Evolutionary conservation across 169 alveolate genomes (phyloP).

Genomic region (Eimeria falciformis): DNA sequence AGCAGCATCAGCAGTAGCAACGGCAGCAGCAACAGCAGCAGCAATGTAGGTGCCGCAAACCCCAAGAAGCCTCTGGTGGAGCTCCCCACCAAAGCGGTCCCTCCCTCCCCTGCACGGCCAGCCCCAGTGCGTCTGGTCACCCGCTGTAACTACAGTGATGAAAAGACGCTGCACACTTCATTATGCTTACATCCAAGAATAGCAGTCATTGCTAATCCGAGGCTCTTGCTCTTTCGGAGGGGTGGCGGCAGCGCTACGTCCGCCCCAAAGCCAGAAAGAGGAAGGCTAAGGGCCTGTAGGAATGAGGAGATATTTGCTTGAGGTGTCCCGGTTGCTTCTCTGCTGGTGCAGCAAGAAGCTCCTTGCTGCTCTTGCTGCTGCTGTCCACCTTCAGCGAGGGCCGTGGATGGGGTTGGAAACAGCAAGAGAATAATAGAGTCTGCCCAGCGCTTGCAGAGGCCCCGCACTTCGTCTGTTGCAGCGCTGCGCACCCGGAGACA

Average conservation of each 20-base stretch:
- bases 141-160: too few species aligned
- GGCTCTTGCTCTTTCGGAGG: slow-evolving; percentile 24
- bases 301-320: neutral
- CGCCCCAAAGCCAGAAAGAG: neutral
- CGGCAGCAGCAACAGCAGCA: slow-evolving; percentile 13
- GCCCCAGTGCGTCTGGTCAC: too few species aligned
- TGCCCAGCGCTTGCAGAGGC: slow-evolving; percentile 26
- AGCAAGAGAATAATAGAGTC: neutral
- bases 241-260: slow-evolving; percentile 12
- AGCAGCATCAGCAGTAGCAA: slow-evolving; percentile 26
- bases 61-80: neutral
- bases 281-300: neutral
- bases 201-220: slow-evolving; percentile 9
- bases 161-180: too few species aligned
- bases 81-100: too few species aligned
- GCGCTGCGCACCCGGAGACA: neutral
- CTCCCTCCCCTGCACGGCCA: too few species aligned
- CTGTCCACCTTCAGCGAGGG: neutral
- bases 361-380: neutral
- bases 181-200: slow-evolving; percentile 22
- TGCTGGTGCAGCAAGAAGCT: neutral
- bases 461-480: neutral
- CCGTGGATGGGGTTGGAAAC: neutral
- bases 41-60: neutral
- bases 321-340: neutral